Evolutionary conservation across 2,329 filamentous ascomycete genomes (phyloP), one percentile per base, ranked within the genome.

Genomic region (Albifimbria verrucaria): DNA sequence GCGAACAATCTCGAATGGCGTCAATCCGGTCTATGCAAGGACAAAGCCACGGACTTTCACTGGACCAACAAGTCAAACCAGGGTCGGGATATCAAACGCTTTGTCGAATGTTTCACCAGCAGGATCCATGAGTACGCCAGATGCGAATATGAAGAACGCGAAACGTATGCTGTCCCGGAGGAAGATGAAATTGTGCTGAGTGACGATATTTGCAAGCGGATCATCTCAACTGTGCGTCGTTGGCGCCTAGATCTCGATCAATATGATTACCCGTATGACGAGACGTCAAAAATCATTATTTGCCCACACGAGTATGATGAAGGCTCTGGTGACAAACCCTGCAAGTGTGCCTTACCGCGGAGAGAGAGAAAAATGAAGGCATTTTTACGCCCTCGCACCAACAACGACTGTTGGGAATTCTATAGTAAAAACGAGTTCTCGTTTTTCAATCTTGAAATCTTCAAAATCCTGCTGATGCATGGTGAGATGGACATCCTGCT

Each of bases 401-500:
- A 9, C 1, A 58, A 57, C 20, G 12, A 32, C 4, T 64, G 58
- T 43, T 60, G 58, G 47, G 2, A 24, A 1, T 61, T 63, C 43
- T 55, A 48, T 21, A 2, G 48, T 4, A 21, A 24, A 4, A 62
- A 62, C 20, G 18, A 20, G 12, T 18, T 43, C 9, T 54, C 11
- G 4, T 60, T 61, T 26, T 53, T 54, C 51, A 61, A 59, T 28
- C 32, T 60, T 7, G 58, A 64, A 28, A n/a, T 65, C 10, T 49
- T 65, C 44, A 60, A 59, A 50, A 52, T 57, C 3, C 52, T 66
- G n/a, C 47, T 64, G 22, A n/a, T 65, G 2, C 45, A 59, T 23
- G 62, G 62, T 4, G 57, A 63, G 28, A 62, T 63, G 59, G 57
- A 62, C 36, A 26, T 53, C 1, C 39, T 65, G 9, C 48, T 64